Conservation (phyloP, 164 flowering plant species). For the Piper longum region DNA sequence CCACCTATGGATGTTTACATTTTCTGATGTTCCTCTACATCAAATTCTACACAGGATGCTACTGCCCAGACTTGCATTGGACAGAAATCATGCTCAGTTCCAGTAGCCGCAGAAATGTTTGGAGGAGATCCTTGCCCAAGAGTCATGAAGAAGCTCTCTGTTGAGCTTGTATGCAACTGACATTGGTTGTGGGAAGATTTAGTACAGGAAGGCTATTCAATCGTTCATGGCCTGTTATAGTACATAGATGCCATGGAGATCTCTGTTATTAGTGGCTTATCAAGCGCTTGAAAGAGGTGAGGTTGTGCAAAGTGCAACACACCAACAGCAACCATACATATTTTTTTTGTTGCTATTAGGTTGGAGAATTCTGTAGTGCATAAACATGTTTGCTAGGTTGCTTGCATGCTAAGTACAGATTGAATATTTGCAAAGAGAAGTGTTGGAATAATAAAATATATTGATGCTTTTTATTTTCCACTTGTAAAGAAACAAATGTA, state of each 20-base stretch:
- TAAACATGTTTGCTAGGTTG: neutral
- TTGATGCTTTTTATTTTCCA: neutral
- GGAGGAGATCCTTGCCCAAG: conserved; percentile 65
- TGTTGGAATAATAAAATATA: neutral
- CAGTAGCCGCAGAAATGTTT: conserved; percentile 21
- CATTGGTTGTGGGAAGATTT: no score
- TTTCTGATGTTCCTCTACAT: conserved; percentile 6
- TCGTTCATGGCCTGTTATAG: no score
- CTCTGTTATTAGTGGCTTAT: neutral
- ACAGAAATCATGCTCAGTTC: conserved; percentile 54
- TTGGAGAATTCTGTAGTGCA: neutral
- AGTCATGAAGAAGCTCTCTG: conserved; percentile 58
- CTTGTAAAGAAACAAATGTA: neutral
- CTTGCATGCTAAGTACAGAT: conserved; percentile 1
- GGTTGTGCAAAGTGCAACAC: conserved; percentile 6
- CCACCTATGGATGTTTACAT: neutral
- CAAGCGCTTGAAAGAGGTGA: neutral
- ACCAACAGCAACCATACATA: neutral
- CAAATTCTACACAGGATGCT: neutral
- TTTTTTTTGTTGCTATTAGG: neutral
- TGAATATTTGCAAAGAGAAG: neutral
- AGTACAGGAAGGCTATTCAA: no score
- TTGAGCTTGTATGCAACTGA: conserved; percentile 50
- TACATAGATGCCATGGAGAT: no score
- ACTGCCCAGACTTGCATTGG: conserved; percentile 69